Evolutionary conservation across 2,329 filamentous ascomycete genomes (phyloP).

Genomic region (Gaeumannomyces sp.): DNA sequence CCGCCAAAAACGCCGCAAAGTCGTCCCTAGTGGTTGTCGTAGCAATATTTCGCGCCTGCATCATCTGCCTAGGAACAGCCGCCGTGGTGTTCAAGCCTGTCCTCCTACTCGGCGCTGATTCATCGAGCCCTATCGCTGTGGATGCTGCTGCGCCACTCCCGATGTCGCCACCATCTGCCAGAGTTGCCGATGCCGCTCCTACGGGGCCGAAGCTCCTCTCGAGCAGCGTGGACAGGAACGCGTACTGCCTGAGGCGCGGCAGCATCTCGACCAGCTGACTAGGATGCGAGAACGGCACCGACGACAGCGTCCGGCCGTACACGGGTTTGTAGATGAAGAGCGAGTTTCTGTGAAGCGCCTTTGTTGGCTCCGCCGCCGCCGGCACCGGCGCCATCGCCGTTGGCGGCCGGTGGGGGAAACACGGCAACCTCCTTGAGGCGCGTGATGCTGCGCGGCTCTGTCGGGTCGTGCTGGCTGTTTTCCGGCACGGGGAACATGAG

Average conservation of each 20-base stretch:
- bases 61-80: neutral
- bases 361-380: slow-evolving; percentile 18
- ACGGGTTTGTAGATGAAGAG: slow-evolving; percentile 68
- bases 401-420: slow-evolving; percentile 14
- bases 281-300: slow-evolving; percentile 72
- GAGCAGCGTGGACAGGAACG: slow-evolving; percentile 60
- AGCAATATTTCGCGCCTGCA: neutral
- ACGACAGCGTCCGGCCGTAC: slow-evolving; percentile 59
- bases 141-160: neutral
- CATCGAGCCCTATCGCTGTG: neutral
- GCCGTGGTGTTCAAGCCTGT: slow-evolving; percentile 1
- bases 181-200: slow-evolving; percentile 14
- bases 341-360: slow-evolving; percentile 45
- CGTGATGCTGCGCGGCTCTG: slow-evolving; percentile 50
- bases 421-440: slow-evolving; percentile 41
- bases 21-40: slow-evolving; percentile 22
- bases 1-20: slow-evolving; percentile 18
- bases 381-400: neutral
- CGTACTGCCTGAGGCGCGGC: slow-evolving; percentile 70
- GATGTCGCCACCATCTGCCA: slow-evolving; percentile 5
- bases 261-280: slow-evolving; percentile 68
- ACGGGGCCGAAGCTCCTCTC: slow-evolving; percentile 49
- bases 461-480: slow-evolving; percentile 45
- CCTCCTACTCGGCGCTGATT: neutral
- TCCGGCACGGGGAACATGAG: slow-evolving; percentile 49